Base-by-base conservation (phyloP, 2,329 filamentous ascomycete species). In the Leptosphaerulina australis region DNA sequence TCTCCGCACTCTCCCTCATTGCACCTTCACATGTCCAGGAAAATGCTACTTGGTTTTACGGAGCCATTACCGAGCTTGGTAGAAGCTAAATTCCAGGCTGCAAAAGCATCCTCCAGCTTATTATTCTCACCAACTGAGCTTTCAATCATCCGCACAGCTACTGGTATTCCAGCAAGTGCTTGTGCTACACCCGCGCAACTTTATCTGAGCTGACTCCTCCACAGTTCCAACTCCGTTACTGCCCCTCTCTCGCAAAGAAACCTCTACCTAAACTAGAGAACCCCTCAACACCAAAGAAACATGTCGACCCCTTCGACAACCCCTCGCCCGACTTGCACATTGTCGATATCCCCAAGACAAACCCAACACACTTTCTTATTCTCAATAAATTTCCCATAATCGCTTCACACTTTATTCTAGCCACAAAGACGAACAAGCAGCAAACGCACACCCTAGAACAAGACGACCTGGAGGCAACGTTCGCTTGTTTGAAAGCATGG, bases 321-420 rank as follows among this genome's bases (percentile, higher is more conserved):
- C 86, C 86, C 0, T 70, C 79, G 0, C 62, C 75, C 2, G 75
- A 79, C 4, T 74, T 82, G 8, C 79, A 87, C 47, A 75, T 86
- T 28, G 71, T 85, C 33, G 69, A 80, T 12, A 63, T 88, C 6
- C 76, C 72, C 1, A 52, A 53, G 2, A 41, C 44, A 5, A 53
- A 67, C 18, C 75, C 82, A 0, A 69, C 75, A 7, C 87, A 91
- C 69, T 78, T 80, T 50, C 77, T 90, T 31, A 83, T 91, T 1
- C 76, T 91, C 30, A 91, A 91, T 77, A 91, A 90, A 70, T 91
- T 88, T 61, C 86, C 88, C 38, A 74, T 91, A 38, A 85, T 88
- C 25, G 80, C 82, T 0, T 80, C 85, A 61, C 88, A 91, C 72
- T 88, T 88, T 66, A 88, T 91, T 59, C 79, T 91, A 37, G 82